Evolutionary conservation across 495 filamentous ascomycete genomes (phyloP), one percentile per base, ranked within the genome.

Genomic region (Neurospora sp.): DNA sequence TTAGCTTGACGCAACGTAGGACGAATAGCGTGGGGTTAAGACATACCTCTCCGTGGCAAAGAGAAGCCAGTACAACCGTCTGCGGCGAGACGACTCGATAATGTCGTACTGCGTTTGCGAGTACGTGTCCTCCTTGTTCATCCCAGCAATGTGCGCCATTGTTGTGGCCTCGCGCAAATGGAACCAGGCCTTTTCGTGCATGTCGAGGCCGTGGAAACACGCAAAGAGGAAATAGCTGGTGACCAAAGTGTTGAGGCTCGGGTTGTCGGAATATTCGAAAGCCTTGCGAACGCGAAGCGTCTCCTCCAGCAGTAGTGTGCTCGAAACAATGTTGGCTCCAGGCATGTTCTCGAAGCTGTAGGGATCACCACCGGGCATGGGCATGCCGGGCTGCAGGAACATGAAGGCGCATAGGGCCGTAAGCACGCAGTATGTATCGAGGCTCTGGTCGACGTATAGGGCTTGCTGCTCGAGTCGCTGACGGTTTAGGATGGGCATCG

Each of bases 201-300:
- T 85, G 66, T 91, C 91, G 38, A 95, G 83, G 70, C 90, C 91
- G 75, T 91, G 92, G 80, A 91, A 90, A 69, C 90, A 91, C 6
- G 90, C 92, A 78, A 92, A 96, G 11, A 93, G 81, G 77, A 96
- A 94, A 82, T 91, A 96, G 5, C 91, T 93, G 12, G 93, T 95
- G 72, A 92, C 86, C 11, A 95, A 84, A 14, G 84, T 90, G 76
- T 90, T 89, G 40, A 93, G 81, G 0, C 89, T 91, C 3, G 92
- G 88, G 77, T 83, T 86, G 71, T 93, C 93, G 27, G 93, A 83
- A 76, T 92, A 88, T 75, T 96, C 91, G 76, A 88, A 90, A n/a
- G 88, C 87, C 78, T 91, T 92, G 72, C 93, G 87, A 35, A 93
- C 91, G 35, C 91, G 87, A 40, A 94, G 80, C 3, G 91, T 90